Percentiles rank a stretch among this genome's conserved stretches.
phyloP scores from a whole-genome alignment of 75 land plant genomes.

The Picea glauca region DNA sequence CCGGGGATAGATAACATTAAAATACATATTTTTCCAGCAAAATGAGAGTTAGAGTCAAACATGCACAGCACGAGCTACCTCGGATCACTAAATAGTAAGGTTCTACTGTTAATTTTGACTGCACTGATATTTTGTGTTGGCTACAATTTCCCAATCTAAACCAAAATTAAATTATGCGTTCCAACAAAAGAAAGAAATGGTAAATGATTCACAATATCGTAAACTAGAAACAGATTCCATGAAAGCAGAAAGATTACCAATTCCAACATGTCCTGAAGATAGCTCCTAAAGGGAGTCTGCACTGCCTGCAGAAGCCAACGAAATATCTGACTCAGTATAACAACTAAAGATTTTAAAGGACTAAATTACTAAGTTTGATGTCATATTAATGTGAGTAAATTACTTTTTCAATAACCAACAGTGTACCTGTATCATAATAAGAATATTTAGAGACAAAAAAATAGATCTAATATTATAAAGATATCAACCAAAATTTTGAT shows the following conservation, averaged over 20 bases:
- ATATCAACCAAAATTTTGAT: too few relatives aligned
- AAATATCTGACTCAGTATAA: background rate
- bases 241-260: constrained; percentile 39
- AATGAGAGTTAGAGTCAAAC: background rate
- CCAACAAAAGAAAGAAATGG: background rate
- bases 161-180: background rate
- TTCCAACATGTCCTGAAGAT: constrained; percentile 64
- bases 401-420: background rate
- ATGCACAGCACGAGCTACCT: background rate
- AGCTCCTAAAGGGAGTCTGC: constrained; percentile 79
- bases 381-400: too few relatives aligned
- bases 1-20: too few relatives aligned
- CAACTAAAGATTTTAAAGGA: background rate
- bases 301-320: constrained; percentile 40
- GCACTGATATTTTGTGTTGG: background rate
- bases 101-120: background rate
- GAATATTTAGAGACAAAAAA: too few relatives aligned
- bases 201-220: background rate
- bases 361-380: background rate
- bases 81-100: too few relatives aligned
- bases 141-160: background rate
- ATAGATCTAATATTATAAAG: too few relatives aligned
- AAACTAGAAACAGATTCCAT: background rate
- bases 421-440: too few relatives aligned
- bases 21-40: too few relatives aligned